Base-by-base conservation (phyloP, 2,329 filamentous ascomycete genomes). In the Pseudophaeomoniella oleicola region DNA sequence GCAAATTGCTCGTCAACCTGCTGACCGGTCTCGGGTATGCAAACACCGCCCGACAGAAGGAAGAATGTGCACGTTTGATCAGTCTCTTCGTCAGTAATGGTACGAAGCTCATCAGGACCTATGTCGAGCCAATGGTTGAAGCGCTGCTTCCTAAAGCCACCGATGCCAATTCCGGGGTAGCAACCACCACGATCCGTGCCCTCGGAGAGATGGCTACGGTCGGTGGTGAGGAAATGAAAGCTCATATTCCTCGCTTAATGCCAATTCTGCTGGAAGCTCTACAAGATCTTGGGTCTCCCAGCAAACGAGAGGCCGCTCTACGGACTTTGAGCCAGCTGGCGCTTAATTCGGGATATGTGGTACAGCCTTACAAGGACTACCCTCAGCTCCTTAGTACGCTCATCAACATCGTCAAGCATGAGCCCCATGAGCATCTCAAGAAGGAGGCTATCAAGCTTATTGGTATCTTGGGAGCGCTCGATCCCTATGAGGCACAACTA, bases 361-460 rank as follows among this genome's bases (percentile, higher is more conserved):
- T 98, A 41, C 78, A 87, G 38, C 92, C 92, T 1, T 98, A 98
- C 50, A 69, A 88, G 34, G 87, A 98, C 42, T 94, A 96, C 49
- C 90, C 92, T 0, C 81, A 94, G 52, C 72, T 98, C 5, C 75
- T 98, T 34, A 86, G 90, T 42, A 82, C 96, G 17, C 64, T 98
- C 9, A 88, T 94, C 53, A 84, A 81, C 46, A 94, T 98, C 46
- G 90, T 96, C 47, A 84, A 92, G 49, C 84, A 82, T 4, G 92
- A 98, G 57, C 84, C 87, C 43, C 79, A 86, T 37, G 85, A 85
- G 1, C 75, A 81, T 12, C 64, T 98, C 19, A 74, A 90, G 31
- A 85, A 90, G 45, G 88, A 96, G 56, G 94, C 90, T 0, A 94
- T 98, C 50, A 94, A 94, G 49, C 62, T 98, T 14, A 85, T 98